phyloP scores from a whole-genome alignment of 2,329 filamentous ascomycete genomes.

The Aspergillus glaucus region DNA sequence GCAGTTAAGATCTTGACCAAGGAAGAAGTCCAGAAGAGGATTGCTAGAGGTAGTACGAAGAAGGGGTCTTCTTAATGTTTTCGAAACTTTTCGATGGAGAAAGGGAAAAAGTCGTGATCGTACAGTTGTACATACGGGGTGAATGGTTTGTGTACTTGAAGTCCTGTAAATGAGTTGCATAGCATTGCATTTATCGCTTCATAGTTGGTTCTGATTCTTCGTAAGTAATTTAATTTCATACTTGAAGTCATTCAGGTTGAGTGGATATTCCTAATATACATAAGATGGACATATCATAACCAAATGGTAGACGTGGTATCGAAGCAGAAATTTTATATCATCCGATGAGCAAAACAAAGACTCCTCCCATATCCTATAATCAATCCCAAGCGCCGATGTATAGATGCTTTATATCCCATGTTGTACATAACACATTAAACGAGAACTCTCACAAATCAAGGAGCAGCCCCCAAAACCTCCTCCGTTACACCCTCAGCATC shows the following conservation, averaged over 20 bases:
- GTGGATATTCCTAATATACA: neutral
- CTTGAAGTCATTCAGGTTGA: too few relatives aligned
- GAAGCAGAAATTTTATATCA: neutral
- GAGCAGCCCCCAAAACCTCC: conserved; percentile 6
- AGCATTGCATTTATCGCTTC: too few relatives aligned
- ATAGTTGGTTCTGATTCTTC: too few relatives aligned
- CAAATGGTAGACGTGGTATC: neutral
- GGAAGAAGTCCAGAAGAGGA: conserved; percentile 33
- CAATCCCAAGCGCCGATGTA: neutral
- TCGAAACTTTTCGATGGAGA: too few relatives aligned
- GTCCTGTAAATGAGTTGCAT: too few relatives aligned
- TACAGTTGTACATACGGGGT: too few relatives aligned
- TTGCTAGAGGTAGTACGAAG: conserved; percentile 23
- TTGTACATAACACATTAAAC: neutral
- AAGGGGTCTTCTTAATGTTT: conserved; percentile 10
- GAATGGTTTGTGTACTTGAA: too few relatives aligned
- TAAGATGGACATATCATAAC: neutral
- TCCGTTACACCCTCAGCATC: conserved; percentile 11
- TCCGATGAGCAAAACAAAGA: neutral
- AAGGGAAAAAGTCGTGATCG: neutral
- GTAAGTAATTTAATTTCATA: too few relatives aligned
- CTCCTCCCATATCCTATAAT: neutral
- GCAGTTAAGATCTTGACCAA: conserved; percentile 75
- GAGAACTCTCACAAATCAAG: neutral
- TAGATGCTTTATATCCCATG: too few relatives aligned